These are phyloP conservation scores for Coffea humblotiana DNA, from an alignment of 305 asterid species.

Conservation along the genomic window DNA sequence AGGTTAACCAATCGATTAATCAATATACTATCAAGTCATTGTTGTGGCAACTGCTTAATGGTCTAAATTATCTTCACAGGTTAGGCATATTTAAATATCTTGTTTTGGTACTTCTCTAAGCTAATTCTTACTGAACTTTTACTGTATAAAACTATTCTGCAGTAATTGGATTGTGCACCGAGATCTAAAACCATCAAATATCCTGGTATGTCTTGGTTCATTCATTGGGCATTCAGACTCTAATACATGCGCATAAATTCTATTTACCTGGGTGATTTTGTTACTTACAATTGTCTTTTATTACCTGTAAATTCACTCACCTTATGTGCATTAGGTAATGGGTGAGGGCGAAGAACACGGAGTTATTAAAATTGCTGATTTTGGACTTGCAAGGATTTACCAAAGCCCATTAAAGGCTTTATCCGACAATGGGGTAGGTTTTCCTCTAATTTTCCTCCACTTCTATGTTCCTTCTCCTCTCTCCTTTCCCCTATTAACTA, in stretches of 20 bases:
- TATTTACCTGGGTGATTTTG: neutral
- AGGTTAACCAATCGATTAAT: slow-evolving; percentile 84
- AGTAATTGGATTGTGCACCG: slow-evolving; percentile 98
- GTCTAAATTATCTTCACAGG: slow-evolving; percentile 98
- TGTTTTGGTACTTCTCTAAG: neutral
- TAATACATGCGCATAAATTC: neutral
- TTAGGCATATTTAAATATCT: slow-evolving; percentile 28
- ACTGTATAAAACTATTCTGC: slow-evolving; percentile 32
- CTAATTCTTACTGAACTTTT: neutral
- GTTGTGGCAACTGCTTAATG: slow-evolving; percentile 99
- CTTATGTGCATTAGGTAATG: slow-evolving; percentile 65
- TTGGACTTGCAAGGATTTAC: slow-evolving; percentile 96
- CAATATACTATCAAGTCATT: slow-evolving; percentile 81
- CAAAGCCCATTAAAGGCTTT: slow-evolving; percentile 92
- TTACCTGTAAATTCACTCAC: slow-evolving; percentile 4
- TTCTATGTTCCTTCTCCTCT: neutral
- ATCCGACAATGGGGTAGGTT: slow-evolving; percentile 87
- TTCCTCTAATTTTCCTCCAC: neutral
- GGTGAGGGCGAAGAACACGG: slow-evolving; percentile 99
- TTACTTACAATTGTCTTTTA: neutral
- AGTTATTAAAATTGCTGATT: slow-evolving; percentile 90
- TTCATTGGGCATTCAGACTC: neutral
- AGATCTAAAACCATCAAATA: slow-evolving; percentile 97
- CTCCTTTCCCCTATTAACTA: neutral
- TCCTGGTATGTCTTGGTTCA: slow-evolving; percentile 52